A percentile compares a stretch with the other conserved stretches of the same genome.
These are phyloP conservation scores for Poa pratensis DNA, from an alignment of 176 grass and related monocot genomes.

Conservation along the genomic window DNA sequence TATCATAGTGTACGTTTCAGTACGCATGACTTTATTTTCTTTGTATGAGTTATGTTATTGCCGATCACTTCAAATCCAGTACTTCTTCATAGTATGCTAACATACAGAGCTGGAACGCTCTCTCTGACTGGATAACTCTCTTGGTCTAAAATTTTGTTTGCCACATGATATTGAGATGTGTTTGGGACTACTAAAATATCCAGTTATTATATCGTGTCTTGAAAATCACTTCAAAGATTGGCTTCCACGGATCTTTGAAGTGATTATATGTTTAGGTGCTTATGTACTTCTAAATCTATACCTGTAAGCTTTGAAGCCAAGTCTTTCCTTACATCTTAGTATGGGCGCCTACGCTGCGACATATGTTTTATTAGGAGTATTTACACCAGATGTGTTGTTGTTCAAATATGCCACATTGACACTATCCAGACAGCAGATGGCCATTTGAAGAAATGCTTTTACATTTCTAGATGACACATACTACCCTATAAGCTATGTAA, in stretches of 20 bases:
- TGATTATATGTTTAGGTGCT: slow-evolving; percentile 9
- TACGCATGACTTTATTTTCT: background rate
- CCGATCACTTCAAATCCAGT: background rate
- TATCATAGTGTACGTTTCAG: background rate
- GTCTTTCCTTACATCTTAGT: background rate
- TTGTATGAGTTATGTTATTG: background rate
- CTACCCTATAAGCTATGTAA: background rate
- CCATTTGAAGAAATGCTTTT: slow-evolving; percentile 12
- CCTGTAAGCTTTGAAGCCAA: background rate
- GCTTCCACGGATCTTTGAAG: background rate
- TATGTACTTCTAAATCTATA: background rate
- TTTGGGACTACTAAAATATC: background rate
- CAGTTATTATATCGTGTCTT: background rate
- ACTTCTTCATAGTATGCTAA: slow-evolving; percentile 27
- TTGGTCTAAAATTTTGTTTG: background rate
- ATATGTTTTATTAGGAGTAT: background rate
- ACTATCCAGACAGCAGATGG: background rate
- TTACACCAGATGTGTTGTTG: background rate
- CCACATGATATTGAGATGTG: background rate
- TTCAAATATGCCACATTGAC: background rate
- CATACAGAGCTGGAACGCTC: background rate
- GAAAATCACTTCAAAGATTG: background rate
- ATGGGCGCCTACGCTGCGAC: background rate
- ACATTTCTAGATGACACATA: slow-evolving; percentile 12
- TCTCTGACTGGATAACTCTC: slow-evolving; percentile 16